phyloP scores from a whole-genome alignment of 768 basidiomycete genomes.

The Suillus discolor region DNA sequence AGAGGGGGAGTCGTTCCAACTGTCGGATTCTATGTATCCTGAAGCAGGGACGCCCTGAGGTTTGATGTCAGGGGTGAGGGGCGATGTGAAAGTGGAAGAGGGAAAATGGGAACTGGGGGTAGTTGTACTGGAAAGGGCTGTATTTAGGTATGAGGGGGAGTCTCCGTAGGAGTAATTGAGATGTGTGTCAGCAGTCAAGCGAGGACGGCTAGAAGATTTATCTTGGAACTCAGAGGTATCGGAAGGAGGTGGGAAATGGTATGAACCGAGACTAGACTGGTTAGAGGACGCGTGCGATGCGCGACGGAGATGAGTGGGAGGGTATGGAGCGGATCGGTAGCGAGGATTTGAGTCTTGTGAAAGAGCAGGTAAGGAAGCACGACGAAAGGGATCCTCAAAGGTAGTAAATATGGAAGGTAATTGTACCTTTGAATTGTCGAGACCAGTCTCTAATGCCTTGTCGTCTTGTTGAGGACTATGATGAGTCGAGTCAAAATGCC shows the following conservation, averaged over 20 bases:
- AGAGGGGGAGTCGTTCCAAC: slow-evolving; percentile 57
- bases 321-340: slow-evolving; percentile 59
- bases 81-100: slow-evolving; percentile 48
- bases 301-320: slow-evolving; percentile 49
- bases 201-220: slow-evolving; percentile 42
- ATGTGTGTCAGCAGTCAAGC: slow-evolving; percentile 51
- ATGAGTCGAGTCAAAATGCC: slow-evolving; percentile 26
- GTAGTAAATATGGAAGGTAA: slow-evolving; percentile 75
- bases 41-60: slow-evolving; percentile 47
- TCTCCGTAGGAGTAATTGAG: slow-evolving; percentile 44
- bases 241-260: slow-evolving; percentile 56
- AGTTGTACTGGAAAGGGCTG: slow-evolving; percentile 54
- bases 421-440: slow-evolving; percentile 59
- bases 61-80: slow-evolving; percentile 49
- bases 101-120: slow-evolving; percentile 54
- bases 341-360: slow-evolving; percentile 41
- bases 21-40: slow-evolving; percentile 48
- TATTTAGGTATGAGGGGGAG: slow-evolving; percentile 50
- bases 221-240: slow-evolving; percentile 41
- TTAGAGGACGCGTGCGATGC: slow-evolving; percentile 44
- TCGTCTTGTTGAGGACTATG: slow-evolving; percentile 32
- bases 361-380: slow-evolving; percentile 65
- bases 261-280: slow-evolving; percentile 43
- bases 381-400: slow-evolving; percentile 62
- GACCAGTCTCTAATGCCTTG: slow-evolving; percentile 43